These are phyloP conservation scores for Zizania latifolia DNA, from an alignment of 176 grass and related monocot species.

Conservation along the genomic window DNA sequence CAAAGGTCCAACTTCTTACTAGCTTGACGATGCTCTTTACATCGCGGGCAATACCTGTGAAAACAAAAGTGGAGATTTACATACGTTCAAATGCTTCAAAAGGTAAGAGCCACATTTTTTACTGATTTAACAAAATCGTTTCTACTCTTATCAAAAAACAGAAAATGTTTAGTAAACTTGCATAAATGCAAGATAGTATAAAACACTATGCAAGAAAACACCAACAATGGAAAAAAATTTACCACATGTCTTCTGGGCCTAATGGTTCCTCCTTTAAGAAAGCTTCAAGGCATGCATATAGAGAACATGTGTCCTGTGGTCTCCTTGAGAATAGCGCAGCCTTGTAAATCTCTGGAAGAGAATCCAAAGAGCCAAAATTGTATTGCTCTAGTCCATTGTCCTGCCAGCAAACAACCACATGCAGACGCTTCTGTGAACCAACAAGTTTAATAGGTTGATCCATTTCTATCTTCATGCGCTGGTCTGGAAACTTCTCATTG, in stretches of 20 bases:
- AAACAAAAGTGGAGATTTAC: too few species aligned
- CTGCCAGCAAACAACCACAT: slow-evolving; percentile 68
- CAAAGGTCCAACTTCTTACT: too few species aligned
- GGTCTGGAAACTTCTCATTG: slow-evolving; percentile 42
- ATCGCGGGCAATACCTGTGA: too few species aligned
- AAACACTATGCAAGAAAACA: neutral
- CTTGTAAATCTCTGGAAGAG: slow-evolving; percentile 78
- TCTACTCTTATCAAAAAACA: neutral
- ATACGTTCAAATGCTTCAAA: too few species aligned
- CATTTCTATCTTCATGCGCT: slow-evolving; percentile 59
- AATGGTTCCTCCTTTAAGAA: slow-evolving; percentile 91
- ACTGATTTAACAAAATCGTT: neutral
- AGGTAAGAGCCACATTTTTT: slow-evolving; percentile 28
- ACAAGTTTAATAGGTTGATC: slow-evolving; percentile 45
- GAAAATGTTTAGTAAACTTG: neutral
- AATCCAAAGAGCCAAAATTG: slow-evolving; percentile 43
- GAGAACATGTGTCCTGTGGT: slow-evolving; percentile 66
- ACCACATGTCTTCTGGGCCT: slow-evolving; percentile 94
- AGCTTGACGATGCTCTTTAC: too few species aligned
- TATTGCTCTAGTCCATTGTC: slow-evolving; percentile 53
- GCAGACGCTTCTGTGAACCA: slow-evolving; percentile 41
- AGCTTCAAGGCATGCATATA: slow-evolving; percentile 91
- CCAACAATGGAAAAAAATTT: slow-evolving; percentile 11
- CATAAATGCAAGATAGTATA: neutral
- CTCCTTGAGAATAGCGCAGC: slow-evolving; percentile 47